A percentile compares a stretch with the other conserved stretches of the same genome.
phyloP scores from a whole-genome alignment of 78 protist species.

The Emiliania huxleyi region DNA sequence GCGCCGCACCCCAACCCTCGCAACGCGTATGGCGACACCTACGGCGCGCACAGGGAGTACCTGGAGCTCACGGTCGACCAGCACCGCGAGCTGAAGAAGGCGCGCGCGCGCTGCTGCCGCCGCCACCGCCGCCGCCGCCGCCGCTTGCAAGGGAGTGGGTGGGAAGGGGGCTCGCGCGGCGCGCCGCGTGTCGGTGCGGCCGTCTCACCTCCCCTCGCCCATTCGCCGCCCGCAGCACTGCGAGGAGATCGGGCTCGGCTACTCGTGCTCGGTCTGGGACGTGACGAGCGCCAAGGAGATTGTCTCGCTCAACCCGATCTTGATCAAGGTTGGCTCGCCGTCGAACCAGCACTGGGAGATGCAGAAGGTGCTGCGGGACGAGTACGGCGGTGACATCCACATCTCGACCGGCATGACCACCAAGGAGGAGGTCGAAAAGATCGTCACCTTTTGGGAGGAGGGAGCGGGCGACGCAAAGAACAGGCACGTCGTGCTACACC shows the following conservation, averaged over 20 bases:
- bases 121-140: too few relatives aligned
- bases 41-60: constrained; percentile 28
- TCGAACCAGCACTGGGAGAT: constrained; percentile 18
- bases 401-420: constrained; percentile 22
- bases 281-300: background rate
- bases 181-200: too few relatives aligned
- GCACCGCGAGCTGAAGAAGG: background rate
- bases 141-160: too few relatives aligned
- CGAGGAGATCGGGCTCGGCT: constrained; percentile 7
- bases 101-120: too few relatives aligned
- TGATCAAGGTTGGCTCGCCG: background rate
- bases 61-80: constrained; percentile 4
- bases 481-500: too few relatives aligned
- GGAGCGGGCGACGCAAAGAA: background rate
- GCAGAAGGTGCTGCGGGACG: constrained; percentile 21
- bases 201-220: too few relatives aligned
- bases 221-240: background rate
- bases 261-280: background rate
- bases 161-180: too few relatives aligned
- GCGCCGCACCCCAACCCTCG: constrained; percentile 17
- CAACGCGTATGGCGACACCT: background rate
- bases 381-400: background rate
- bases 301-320: background rate
- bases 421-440: constrained; percentile 12
- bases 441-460: constrained; percentile 11